These are phyloP conservation scores for Stagonosporopsis rhizophila DNA, from an alignment of 2,329 filamentous ascomycete genomes.

Conservation along the genomic window DNA sequence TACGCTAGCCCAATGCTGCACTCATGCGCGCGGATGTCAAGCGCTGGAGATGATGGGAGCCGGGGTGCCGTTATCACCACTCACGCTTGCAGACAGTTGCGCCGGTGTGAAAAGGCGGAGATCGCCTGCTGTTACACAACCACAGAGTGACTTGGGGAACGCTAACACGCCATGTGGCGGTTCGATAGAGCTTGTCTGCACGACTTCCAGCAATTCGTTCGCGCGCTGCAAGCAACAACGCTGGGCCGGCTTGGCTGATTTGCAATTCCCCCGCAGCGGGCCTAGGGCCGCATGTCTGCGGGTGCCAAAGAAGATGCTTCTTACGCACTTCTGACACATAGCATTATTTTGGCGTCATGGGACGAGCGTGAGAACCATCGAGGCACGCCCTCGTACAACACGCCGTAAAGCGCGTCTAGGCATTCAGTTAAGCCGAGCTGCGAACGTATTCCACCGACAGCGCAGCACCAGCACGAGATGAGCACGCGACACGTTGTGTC, in stretches of 20 bases:
- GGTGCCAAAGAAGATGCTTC: conserved; percentile 6
- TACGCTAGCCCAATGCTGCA: conserved; percentile 25
- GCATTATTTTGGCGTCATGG: conserved; percentile 4
- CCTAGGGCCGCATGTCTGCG: conserved; percentile 9
- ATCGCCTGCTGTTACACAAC: conserved; percentile 31
- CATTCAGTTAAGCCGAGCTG: conserved; percentile 2
- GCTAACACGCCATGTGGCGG: conserved; percentile 13
- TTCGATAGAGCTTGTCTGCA: conserved; percentile 18
- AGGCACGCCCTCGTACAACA: neutral
- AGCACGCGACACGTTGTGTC: neutral
- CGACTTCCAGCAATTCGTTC: conserved; percentile 10
- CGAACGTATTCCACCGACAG: neutral
- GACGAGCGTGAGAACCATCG: neutral
- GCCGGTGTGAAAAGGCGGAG: conserved; percentile 26
- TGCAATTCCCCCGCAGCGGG: conserved; percentile 16
- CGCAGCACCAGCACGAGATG: neutral
- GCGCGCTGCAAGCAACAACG: neutral
- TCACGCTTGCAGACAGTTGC: conserved; percentile 25
- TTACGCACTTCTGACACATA: conserved; percentile 16
- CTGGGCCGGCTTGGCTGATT: conserved; percentile 14
- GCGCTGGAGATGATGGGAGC: conserved; percentile 23
- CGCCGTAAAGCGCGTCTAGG: neutral
- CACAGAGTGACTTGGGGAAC: neutral
- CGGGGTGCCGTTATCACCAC: conserved; percentile 27
- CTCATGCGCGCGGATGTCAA: conserved; percentile 24